These are phyloP conservation scores for Knoxia roxburghii DNA, from an alignment of 257 asterid species.

Conservation along the genomic window DNA sequence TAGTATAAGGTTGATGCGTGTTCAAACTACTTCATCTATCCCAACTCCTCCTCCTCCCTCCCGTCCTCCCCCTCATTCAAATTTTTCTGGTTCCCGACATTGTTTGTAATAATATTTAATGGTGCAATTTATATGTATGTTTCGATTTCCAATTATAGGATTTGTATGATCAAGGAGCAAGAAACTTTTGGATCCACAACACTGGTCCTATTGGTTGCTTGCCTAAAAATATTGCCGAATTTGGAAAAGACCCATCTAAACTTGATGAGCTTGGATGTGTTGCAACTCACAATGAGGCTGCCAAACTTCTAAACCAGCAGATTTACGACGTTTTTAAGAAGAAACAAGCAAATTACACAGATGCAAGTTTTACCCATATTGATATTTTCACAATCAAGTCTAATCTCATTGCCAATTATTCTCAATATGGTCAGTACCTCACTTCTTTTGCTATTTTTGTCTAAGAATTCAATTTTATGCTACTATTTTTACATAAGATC, in stretches of 20 bases:
- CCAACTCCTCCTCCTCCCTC: no score
- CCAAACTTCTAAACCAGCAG: conserved; percentile 75
- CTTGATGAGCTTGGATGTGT: conserved; percentile 96
- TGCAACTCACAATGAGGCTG: conserved; percentile 71
- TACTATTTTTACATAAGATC: not conserved
- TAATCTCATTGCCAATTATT: conserved; percentile 70
- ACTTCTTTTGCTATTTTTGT: not conserved
- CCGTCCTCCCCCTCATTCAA: no score
- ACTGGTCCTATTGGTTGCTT: conserved; percentile 96
- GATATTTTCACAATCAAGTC: conserved; percentile 80
- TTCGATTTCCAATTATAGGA: conserved; percentile 38
- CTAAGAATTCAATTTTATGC: not conserved
- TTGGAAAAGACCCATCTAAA: conserved; percentile 71
- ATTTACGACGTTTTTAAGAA: conserved; percentile 59
- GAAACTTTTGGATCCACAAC: conserved; percentile 89
- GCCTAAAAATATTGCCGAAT: conserved; percentile 71
- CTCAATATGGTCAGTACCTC: conserved; percentile 60
- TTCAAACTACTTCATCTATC: not conserved
- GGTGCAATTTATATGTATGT: no score
- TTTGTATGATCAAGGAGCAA: conserved; percentile 74
- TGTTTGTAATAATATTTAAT: no score
- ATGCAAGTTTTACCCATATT: conserved; percentile 53
- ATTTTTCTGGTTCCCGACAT: no score
- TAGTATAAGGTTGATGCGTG: no score
- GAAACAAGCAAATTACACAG: conserved; percentile 61